These are phyloP conservation scores for Cenchrus fungigraminus DNA, from an alignment of 176 grass and related monocot genomes.

Conservation along the genomic window DNA sequence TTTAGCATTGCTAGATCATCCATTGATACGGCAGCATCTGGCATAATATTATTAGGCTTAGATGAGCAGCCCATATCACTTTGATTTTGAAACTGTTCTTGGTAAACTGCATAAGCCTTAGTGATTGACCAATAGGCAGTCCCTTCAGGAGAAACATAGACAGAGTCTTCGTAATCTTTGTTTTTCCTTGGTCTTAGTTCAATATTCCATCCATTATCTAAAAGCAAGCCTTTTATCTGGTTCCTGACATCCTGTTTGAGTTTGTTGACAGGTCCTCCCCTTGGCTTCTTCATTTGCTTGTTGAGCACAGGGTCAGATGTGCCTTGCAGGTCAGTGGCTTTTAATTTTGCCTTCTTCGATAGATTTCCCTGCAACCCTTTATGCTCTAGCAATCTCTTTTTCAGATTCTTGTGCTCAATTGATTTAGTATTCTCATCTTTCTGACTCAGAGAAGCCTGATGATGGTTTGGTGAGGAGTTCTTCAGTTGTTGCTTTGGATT, in stretches of 20 bases:
- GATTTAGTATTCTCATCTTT: conserved; percentile 41
- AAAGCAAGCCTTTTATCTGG: conserved; percentile 73
- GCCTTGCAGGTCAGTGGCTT: conserved; percentile 29
- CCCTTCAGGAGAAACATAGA: conserved; percentile 83
- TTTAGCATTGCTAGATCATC: conserved; percentile 76
- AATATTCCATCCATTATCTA: conserved; percentile 85
- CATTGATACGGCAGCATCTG: conserved; percentile 57
- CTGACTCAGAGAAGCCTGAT: neutral
- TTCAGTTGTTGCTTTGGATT: conserved; percentile 46
- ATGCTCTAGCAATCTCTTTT: conserved; percentile 67
- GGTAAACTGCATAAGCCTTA: conserved; percentile 89
- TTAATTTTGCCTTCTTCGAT: conserved; percentile 57
- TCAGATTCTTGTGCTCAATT: conserved; percentile 39
- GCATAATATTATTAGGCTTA: conserved; percentile 36
- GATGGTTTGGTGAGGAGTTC: conserved; percentile 23
- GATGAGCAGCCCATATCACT: conserved; percentile 38
- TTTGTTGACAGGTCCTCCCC: conserved; percentile 46
- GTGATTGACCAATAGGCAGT: conserved; percentile 94
- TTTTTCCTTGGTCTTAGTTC: conserved; percentile 70
- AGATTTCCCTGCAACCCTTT: conserved; percentile 43
- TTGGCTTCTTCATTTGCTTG: conserved; percentile 53
- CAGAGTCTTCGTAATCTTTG: conserved; percentile 83
- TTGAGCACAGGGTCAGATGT: conserved; percentile 27
- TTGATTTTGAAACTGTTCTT: conserved; percentile 58
- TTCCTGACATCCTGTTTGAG: conserved; percentile 78